phyloP scores from a whole-genome alignment of 2,329 filamentous ascomycete genomes.

The Aspergillus fijiensis region DNA sequence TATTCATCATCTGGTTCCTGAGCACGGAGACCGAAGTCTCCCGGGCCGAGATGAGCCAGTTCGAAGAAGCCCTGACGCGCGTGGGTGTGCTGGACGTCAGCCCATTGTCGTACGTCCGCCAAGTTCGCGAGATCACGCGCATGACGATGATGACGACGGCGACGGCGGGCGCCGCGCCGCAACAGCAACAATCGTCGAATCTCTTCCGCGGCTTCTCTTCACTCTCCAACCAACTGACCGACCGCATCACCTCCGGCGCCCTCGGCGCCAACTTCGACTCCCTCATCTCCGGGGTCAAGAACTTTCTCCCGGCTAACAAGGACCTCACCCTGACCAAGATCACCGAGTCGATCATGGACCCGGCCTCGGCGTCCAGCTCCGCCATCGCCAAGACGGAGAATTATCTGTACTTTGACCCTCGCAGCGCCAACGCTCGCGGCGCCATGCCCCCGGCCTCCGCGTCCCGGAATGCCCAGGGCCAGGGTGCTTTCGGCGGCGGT shows the following conservation, averaged over 20 bases:
- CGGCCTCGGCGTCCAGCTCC: conserved; percentile 79
- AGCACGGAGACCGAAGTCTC: conserved; percentile 88
- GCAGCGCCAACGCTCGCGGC: conserved; percentile 87
- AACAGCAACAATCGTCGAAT: conserved; percentile 63
- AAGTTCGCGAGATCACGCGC: conserved; percentile 89
- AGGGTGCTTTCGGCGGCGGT: conserved; percentile 38
- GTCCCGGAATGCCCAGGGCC: conserved; percentile 44
- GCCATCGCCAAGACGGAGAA: conserved; percentile 95
- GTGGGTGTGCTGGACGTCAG: conserved; percentile 71
- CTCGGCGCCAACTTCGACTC: conserved; percentile 86
- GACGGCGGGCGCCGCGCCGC: conserved; percentile 34
- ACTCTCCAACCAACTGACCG: conserved; percentile 86
- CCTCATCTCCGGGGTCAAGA: conserved; percentile 93
- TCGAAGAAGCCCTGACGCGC: conserved; percentile 77
- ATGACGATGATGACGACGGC: conserved; percentile 97
- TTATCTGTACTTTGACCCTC: conserved; percentile 95
- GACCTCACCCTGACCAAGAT: conserved; percentile 97
- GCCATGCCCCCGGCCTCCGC: conserved; percentile 80
- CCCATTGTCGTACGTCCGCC: conserved; percentile 80
- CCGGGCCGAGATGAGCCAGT: conserved; percentile 77
- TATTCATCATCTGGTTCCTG: conserved; percentile 97
- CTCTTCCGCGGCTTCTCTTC: conserved; percentile 92
- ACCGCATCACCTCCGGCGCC: conserved; percentile 89
- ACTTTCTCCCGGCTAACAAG: conserved; percentile 93
- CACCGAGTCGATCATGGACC: conserved; percentile 97